Conservation (phyloP, 495 filamentous ascomycete species). For the Pyrenopolyporus hunteri region DNA sequence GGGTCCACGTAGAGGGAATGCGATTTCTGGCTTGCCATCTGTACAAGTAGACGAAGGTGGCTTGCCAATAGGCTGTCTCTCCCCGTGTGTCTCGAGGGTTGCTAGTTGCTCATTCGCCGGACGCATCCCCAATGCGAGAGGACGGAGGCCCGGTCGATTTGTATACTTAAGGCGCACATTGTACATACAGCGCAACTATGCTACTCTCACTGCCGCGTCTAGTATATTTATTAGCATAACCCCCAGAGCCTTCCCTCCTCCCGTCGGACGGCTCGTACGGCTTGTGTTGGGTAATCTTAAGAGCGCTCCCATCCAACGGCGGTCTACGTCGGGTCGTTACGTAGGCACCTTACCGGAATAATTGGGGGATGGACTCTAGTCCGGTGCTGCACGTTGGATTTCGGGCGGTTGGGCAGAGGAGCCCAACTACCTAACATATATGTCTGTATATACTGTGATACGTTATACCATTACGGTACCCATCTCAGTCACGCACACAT, state of each 20-base stretch:
- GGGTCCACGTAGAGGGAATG: constrained; percentile 23
- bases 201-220: constrained; percentile 18
- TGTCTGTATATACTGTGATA: neutral
- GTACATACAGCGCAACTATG: constrained; percentile 35
- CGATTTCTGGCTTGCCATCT: constrained; percentile 27
- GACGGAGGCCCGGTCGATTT: constrained; percentile 6
- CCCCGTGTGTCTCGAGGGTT: constrained; percentile 12
- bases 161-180: constrained; percentile 21
- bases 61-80: constrained; percentile 2
- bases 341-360: too few species aligned
- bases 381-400: too few species aligned
- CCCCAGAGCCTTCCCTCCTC: neutral
- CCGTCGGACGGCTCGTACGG: neutral
- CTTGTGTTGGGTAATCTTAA: neutral
- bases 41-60: constrained; percentile 31
- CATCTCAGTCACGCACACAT: neutral
- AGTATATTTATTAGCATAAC: constrained; percentile 15
- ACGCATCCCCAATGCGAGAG: neutral
- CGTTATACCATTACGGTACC: neutral
- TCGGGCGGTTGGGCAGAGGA: too few species aligned
- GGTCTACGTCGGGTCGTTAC: too few species aligned
- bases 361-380: too few species aligned
- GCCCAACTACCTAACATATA: neutral
- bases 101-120: constrained; percentile 10
- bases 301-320: too few species aligned